Conservation (phyloP, 441 rosid genomes). For the Daphne laureola region DNA sequence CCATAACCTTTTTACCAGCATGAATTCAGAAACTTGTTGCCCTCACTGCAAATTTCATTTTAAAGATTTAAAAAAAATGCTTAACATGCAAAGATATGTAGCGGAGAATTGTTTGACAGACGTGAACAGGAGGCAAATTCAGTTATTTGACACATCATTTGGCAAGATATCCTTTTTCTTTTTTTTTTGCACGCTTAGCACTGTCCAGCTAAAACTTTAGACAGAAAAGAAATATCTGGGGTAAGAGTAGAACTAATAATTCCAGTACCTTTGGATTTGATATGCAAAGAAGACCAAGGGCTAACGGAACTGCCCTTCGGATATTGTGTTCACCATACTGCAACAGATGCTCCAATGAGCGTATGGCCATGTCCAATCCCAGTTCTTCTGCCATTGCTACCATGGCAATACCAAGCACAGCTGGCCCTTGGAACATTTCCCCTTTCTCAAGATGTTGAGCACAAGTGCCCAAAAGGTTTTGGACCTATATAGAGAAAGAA, state of each 20-base stretch:
- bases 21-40: too few relatives aligned
- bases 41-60: too few relatives aligned
- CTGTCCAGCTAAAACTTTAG: neutral
- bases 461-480: slow-evolving; percentile 81
- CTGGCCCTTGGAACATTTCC: slow-evolving; percentile 88
- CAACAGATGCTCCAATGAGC: slow-evolving; percentile 84
- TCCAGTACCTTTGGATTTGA: slow-evolving; percentile 89
- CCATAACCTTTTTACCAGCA: too few relatives aligned
- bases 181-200: too few relatives aligned
- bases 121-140: too few relatives aligned
- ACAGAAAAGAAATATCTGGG: too few relatives aligned
- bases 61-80: too few relatives aligned
- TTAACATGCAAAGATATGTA: too few relatives aligned
- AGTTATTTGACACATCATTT: too few relatives aligned
- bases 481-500: slow-evolving; percentile 45
- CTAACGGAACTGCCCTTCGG: slow-evolving; percentile 86
- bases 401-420: slow-evolving; percentile 97
- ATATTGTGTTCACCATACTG: slow-evolving; percentile 89
- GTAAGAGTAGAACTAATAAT: neutral
- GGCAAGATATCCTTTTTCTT: too few relatives aligned
- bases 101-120: too few relatives aligned
- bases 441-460: slow-evolving; percentile 81
- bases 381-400: slow-evolving; percentile 97
- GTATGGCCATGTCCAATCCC: slow-evolving; percentile 94
- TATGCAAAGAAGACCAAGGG: slow-evolving; percentile 94